These are phyloP conservation scores for Polytrichum formosum DNA, from an alignment of 225 moss, liverwort and hornwort genomes.

Conservation along the genomic window DNA sequence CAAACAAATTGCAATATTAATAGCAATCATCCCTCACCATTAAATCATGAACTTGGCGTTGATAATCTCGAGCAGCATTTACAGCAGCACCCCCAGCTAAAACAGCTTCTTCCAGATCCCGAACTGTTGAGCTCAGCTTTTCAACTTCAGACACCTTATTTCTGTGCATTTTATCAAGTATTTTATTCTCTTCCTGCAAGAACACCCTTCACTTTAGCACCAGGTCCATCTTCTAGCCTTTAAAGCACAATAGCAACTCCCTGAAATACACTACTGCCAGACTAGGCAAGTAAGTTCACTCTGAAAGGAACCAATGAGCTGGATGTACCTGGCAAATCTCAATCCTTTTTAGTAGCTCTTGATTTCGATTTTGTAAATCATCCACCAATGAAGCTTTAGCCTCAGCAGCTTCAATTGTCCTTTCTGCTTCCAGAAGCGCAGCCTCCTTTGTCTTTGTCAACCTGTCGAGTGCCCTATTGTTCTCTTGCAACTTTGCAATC, in stretches of 20 bases:
- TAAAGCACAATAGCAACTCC: too few relatives aligned
- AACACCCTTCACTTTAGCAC: constrained; percentile 5
- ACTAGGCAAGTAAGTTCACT: neutral
- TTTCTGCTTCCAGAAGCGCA: constrained; percentile 22
- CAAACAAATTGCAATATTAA: neutral
- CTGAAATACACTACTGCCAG: too few relatives aligned
- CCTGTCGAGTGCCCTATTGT: constrained; percentile 21
- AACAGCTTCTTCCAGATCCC: constrained; percentile 24
- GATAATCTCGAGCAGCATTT: constrained; percentile 27
- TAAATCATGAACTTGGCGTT: constrained; percentile 27
- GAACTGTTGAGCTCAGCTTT: constrained; percentile 14
- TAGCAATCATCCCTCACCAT: constrained; percentile 11
- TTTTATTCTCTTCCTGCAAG: constrained; percentile 30
- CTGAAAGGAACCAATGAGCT: neutral
- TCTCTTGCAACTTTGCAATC: constrained; percentile 20
- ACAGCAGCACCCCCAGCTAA: constrained; percentile 27
- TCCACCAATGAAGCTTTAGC: constrained; percentile 26
- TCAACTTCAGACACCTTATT: constrained; percentile 22
- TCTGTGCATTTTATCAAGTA: constrained; percentile 28
- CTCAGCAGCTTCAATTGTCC: constrained; percentile 18
- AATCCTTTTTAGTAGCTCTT: constrained; percentile 24
- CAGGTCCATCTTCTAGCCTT: too few relatives aligned
- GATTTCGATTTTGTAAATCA: constrained; percentile 23
- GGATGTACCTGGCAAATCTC: constrained; percentile 22
- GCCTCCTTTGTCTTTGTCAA: constrained; percentile 25